phyloP scores from a whole-genome alignment of 345 rosid species.

The Heritiera littoralis region DNA sequence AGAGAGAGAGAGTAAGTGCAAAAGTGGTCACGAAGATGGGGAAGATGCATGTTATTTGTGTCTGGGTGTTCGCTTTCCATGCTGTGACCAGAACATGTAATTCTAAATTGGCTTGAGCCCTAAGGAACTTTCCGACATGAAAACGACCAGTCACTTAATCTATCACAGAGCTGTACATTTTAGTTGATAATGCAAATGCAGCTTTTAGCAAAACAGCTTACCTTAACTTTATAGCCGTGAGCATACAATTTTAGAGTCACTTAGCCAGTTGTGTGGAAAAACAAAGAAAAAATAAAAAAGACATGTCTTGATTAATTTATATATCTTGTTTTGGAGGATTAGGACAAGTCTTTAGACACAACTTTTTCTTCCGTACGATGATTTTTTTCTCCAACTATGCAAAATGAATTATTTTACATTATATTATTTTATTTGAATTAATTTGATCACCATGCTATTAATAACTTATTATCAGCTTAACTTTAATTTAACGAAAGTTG shows the following conservation, averaged over 20 bases:
- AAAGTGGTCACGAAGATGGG: background rate
- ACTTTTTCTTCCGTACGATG: no score
- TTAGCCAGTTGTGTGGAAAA: no score
- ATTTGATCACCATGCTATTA: no score
- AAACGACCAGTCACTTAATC: slow-evolving; percentile 14
- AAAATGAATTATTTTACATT: no score
- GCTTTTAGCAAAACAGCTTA: background rate
- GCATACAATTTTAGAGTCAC: background rate
- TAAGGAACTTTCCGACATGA: background rate
- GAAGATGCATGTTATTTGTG: background rate
- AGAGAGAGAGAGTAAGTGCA: background rate
- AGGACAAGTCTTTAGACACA: no score
- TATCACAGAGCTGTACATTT: background rate
- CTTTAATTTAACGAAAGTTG: no score
- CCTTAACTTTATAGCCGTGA: background rate
- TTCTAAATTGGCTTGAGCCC: background rate
- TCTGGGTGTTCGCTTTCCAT: background rate
- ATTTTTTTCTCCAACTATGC: no score
- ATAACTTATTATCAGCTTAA: no score
- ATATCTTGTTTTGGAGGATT: no score
- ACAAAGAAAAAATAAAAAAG: no score
- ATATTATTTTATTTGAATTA: no score
- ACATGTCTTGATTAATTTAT: no score
- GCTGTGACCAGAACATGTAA: background rate
- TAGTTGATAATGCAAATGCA: background rate